phyloP scores from a whole-genome alignment of 805 yeast genomes.

The Starmerella khaoyaiensis region DNA sequence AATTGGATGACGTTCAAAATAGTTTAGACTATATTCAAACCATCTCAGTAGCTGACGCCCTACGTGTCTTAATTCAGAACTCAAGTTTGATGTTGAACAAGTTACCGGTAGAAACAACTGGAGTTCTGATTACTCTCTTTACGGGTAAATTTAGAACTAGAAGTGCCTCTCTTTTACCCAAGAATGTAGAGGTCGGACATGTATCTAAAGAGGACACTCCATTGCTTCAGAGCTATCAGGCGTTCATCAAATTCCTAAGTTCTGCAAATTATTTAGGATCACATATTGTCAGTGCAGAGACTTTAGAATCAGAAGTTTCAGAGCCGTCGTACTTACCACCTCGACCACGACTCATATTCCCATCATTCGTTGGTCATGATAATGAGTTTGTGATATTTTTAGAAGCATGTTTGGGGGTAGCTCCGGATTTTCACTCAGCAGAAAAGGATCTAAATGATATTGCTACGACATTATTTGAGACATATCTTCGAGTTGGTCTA shows the following conservation, averaged over 20 bases:
- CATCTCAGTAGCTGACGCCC: conserved; percentile 60
- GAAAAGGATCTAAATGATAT: conserved; percentile 58
- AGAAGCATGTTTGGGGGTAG: conserved; percentile 78
- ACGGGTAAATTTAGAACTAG: conserved; percentile 53
- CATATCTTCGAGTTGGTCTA: conserved; percentile 52
- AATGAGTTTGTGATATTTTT: conserved; percentile 80
- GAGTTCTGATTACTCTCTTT: conserved; percentile 68
- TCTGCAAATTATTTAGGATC: conserved; percentile 17
- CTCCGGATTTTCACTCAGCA: conserved; percentile 62
- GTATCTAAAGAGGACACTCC: conserved; percentile 9
- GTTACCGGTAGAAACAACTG: conserved; percentile 70
- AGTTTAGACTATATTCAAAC: conserved; percentile 57
- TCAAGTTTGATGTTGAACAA: conserved; percentile 52
- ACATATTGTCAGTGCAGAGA: conserved; percentile 18
- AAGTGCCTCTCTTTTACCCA: neutral
- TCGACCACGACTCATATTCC: conserved; percentile 70
- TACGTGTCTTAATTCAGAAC: conserved; percentile 54
- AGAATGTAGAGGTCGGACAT: neutral
- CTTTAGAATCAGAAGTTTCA: conserved; percentile 11
- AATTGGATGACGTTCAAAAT: conserved; percentile 44
- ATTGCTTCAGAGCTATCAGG: conserved; percentile 40
- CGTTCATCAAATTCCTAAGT: conserved; percentile 43
- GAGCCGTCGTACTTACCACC: conserved; percentile 67
- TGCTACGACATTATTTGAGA: conserved; percentile 65
- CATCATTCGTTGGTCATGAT: conserved; percentile 75